phyloP scores from a whole-genome alignment of 2,329 filamentous ascomycete genomes.

The Neurospora sp. region DNA sequence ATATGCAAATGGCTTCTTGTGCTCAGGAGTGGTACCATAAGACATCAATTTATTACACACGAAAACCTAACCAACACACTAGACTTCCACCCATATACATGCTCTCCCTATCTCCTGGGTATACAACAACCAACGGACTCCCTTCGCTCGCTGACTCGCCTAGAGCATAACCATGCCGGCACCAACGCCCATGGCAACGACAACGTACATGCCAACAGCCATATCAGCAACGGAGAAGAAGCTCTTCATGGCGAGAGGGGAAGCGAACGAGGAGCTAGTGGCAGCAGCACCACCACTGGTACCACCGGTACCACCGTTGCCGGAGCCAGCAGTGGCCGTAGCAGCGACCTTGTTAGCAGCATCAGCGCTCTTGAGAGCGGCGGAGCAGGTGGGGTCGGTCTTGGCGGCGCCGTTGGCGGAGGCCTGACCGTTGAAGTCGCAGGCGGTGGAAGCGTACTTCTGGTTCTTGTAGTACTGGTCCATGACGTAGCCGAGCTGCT shows the following conservation, averaged over 20 bases:
- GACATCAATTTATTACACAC: neutral
- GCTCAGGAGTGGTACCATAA: neutral
- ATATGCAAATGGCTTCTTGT: neutral
- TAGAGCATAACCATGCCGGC: conserved; percentile 46
- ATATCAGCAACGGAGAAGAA: conserved; percentile 37
- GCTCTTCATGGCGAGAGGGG: conserved; percentile 26
- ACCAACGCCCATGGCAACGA: conserved; percentile 42
- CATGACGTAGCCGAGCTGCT: conserved; percentile 66
- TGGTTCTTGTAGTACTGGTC: conserved; percentile 61
- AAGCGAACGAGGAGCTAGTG: conserved; percentile 28
- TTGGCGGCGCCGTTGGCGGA: conserved; percentile 38
- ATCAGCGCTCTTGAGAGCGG: conserved; percentile 54
- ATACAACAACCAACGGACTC: neutral
- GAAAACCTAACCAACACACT: neutral
- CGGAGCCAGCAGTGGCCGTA: conserved; percentile 33
- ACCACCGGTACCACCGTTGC: conserved; percentile 21
- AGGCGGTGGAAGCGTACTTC: conserved; percentile 46
- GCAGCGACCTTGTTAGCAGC: conserved; percentile 38
- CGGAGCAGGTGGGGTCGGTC: conserved; percentile 43
- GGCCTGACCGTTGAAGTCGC: conserved; percentile 62
- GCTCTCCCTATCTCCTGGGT: neutral
- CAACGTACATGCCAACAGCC: conserved; percentile 39
- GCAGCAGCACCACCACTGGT: conserved; percentile 12
- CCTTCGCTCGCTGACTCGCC: conserved; percentile 10
- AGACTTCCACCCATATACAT: neutral